Evolutionary conservation across 305 asterid species (phyloP), one percentile per base, ranked within the genome.

Genomic region (Fraxinus latifolia): DNA sequence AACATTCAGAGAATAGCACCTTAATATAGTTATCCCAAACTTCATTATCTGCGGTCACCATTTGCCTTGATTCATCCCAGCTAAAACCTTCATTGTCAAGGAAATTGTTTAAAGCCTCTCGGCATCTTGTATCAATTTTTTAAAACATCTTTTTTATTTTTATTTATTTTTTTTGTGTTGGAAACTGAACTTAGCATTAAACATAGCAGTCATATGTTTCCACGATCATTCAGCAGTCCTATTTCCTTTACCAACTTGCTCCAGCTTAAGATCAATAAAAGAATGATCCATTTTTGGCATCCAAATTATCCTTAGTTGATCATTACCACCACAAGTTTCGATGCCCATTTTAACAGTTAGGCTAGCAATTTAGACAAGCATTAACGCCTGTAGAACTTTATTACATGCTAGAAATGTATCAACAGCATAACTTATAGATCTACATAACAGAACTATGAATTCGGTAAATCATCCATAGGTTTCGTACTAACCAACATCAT

Each of bases 91-190:
- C 80, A 71, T 80, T 87, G 44, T 79, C 70, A 33, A 88, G 87
- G 67, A 88, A 82, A 80, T 68, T 74, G 47, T 44, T 77, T 15
- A 81, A n/a, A 2, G 81, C 78, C 78, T 83, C 88, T 84, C 68
- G 81, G 80, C 76, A 83, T 84, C 89, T 86, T 88, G 84, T 86
- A 84, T 68, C 86, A 76, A 79, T 88, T 88, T 80, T 88, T 88
- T 53, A 86, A 71, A 77, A 86, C 84, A 62, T 88, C 87, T 2
- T 5, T 4, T 37, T 37, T 37, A 33, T 37, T 37, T 37, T 29
- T 29, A 29, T 11, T 42, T 42, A 11, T 2, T 44, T 34, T 78
- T 85, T 37, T 78, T 82, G 4, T 84, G 79, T 55, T 65, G 73
- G 80, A 83, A 86, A 53, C 76, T 77, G 77, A 86, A 88, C 79